Evolutionary conservation across 1,284 basidiomycete species (phyloP), one percentile per base, ranked within the genome.

Genomic region (Phenoliferia sp.): DNA sequence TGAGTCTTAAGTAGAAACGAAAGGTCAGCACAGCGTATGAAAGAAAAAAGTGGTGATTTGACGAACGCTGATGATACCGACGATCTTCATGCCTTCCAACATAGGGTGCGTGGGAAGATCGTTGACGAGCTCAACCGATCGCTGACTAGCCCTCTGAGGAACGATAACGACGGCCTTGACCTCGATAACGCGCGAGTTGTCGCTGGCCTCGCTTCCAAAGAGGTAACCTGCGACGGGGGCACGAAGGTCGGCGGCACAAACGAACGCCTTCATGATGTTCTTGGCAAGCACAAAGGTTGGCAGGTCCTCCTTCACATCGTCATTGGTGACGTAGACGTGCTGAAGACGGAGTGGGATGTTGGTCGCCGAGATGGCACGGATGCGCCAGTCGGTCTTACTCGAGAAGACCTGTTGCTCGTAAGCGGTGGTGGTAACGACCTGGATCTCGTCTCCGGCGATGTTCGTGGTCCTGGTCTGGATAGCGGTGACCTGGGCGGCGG

Each of bases 111-210:
- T 70, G 0, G 81, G 81, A 50, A 82, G 72, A 12, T 79, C 78
- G 79, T 94, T 90, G 62, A 91, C 88, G 65, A 98, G 85, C 78
- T 99, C 96, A 61, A 96, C 83, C 1, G 91, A 78, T 22, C 75
- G 70, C 61, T 97, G 96, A 77, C 90, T 94, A 57, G 96, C 95
- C 57, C 94, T 87, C 80, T 99, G 96, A 34, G 96, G 96, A 32
- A 94, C 87, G 90, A 94, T 96, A 15, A 87, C 94, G 57, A 99
- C 84, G 28, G 93, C 94, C 84, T 95, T 96, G 81, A 99, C 90
- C 82, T 99, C 96, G 82, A 98, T 97, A 73, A 99, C 96, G 79
- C 95, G 93, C 73, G 92, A 90, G 83, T 98, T 98, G 80, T 99
- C 94, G 1, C 92, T 85, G 7, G 96, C 95, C 28, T 91, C 94